Base-by-base conservation (phyloP, 805 yeast species). In the Scheffersomyces lignosus region DNA sequence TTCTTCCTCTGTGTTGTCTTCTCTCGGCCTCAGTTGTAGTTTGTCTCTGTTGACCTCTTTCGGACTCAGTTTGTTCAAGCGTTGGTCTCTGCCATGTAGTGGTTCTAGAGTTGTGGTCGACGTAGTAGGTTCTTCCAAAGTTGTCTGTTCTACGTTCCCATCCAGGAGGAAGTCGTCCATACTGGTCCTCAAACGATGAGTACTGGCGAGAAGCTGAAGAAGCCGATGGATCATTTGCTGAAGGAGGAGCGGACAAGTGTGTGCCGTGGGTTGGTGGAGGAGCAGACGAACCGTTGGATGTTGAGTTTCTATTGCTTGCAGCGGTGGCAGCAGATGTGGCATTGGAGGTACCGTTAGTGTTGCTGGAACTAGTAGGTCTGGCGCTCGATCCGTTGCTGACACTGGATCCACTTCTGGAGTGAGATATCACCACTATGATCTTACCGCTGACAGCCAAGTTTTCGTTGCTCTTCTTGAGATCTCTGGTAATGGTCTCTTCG, bases 51-150 rank as follows among this genome's bases (percentile, higher is more conserved):
- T 75, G 77, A 43, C 76, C 81, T 40, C 74, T 58, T 53, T 81
- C 96, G 13, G 78, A 69, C 57, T 88, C 96, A 28, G 81, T 71
- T 54, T 86, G 87, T 36, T 84, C 91, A 47, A 81, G 60, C 3
- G 93, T 81, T 20, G 99, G 99, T 52, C 99, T 78, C 53, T 86
- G 89, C 99, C 99, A 93, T n/a, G 99, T 91, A 6, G 99, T 93
- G 6, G 96, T 87, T 66, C 97, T 81, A 15, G 96, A 87, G 62
- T 91, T 89, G 67, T 93, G 99, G 66, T 93, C 99, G 25, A 93
- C 99, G 59, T 91, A 93, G 65, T 93, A 93, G 1, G 98, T 91
- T 57, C 99, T 80, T 18, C 99, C 99, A 55, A 89, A 87, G 62
- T 89, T 88, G 62, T 93, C 99, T 1, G 98, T 90, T 66, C 99